Evolutionary conservation across 331 rosid genomes (phyloP), one percentile per base, ranked within the genome.

Genomic region (Dryas integrifolia): DNA sequence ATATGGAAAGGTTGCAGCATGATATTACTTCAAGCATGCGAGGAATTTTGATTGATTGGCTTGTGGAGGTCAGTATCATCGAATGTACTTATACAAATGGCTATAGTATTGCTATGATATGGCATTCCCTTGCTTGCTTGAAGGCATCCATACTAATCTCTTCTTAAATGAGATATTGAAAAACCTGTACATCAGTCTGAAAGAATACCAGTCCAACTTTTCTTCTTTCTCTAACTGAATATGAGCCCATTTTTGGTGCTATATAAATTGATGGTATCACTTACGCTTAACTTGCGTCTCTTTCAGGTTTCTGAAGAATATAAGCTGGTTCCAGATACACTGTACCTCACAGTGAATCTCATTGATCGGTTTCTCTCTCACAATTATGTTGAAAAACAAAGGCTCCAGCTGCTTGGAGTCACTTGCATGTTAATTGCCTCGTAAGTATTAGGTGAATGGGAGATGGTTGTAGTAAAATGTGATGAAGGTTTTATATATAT

Each of bases 221-320:
- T 67, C 47, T 50, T 67, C 30, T 38, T 46, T 46, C 7, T 16
- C 6, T 35, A 3, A 9, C 72, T 14, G n/a, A 49, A 10, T 7
- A 13, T 41, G 26, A 38, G 18, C 50, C 73, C 30, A 0, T 16
- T 72, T 12, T 30, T 16, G 12, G 45, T 72, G 47, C 65, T 49
- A 72, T 24, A 5, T 14, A 9, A 4, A 24, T 44, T 67, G 24
- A 69, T 47, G 26, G 45, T 21, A 39, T 55, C 14, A 35, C 58
- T 63, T n/a, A 9, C 8, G 53, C 26, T 57, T 21, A 7, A 62
- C 57, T 39, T 65, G 47, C 16, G 18, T 78, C 50, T 79, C 46
- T 84, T 83, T 77, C 88, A 92, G 98, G 94, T 90, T 72, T 82
- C 97, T 75, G 98, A 95, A 80, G 99, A 92, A 77, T 92, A 87